Evolutionary conservation across 768 basidiomycete species (phyloP).

Genomic region (Nidularia sp.): DNA sequence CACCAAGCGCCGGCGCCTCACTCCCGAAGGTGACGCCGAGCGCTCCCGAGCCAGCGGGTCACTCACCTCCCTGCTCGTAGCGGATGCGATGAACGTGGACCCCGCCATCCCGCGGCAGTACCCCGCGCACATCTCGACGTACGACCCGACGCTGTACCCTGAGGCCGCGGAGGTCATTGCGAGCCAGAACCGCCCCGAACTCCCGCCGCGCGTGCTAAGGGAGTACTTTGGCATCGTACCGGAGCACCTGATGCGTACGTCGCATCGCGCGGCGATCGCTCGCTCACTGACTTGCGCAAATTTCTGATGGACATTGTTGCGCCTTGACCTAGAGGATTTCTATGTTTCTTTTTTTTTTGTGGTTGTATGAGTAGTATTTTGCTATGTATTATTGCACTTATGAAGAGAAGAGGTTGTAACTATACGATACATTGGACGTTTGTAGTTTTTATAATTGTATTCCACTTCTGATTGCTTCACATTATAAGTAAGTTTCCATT

Average conservation of each 20-base stretch:
- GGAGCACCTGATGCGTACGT: neutral
- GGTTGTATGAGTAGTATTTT: neutral
- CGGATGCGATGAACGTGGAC: neutral
- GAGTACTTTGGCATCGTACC: neutral
- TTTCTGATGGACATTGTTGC: neutral
- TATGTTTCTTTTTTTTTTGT: neutral
- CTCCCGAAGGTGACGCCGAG: neutral
- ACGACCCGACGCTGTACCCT: slow-evolving; percentile 18
- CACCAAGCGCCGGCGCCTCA: neutral
- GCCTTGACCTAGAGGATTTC: neutral
- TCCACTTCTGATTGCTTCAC: neutral
- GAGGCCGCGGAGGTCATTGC: slow-evolving; percentile 18
- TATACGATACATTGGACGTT: no score
- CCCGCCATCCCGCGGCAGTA: slow-evolving; percentile 14
- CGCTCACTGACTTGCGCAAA: neutral
- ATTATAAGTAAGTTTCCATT: neutral
- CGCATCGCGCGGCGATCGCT: neutral
- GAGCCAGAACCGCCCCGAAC: slow-evolving; percentile 6
- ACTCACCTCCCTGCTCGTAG: neutral
- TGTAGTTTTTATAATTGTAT: neutral
- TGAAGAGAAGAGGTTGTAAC: neutral
- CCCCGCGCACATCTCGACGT: slow-evolving; percentile 18
- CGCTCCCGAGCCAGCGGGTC: neutral
- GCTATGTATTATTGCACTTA: neutral
- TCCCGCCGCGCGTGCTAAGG: neutral